Percentiles rank a stretch among this genome's conserved stretches.
Conservation (phyloP, 768 basidiomycete species). For the Lactarius hatsudake region DNA sequence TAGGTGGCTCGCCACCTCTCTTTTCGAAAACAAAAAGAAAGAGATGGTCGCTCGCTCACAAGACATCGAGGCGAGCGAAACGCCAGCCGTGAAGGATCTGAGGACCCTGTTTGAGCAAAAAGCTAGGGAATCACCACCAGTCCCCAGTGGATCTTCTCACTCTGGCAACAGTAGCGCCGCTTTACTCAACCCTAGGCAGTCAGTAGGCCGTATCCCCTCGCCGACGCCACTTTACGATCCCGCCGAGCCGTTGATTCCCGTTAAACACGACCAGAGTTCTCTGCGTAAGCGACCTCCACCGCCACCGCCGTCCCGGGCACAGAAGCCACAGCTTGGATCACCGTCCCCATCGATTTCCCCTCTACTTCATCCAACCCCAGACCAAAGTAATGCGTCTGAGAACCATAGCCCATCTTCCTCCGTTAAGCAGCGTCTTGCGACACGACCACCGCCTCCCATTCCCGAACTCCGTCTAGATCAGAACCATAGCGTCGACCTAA, state of each 20-base stretch:
- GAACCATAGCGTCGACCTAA: background rate
- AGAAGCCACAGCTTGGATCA: conserved; percentile 19
- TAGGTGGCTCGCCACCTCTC: background rate
- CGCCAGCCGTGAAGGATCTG: conserved; percentile 21
- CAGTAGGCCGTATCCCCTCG: conserved; percentile 11
- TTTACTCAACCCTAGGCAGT: conserved; percentile 1
- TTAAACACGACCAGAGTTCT: conserved; percentile 11
- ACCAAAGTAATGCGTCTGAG: conserved; percentile 2
- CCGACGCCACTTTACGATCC: conserved; percentile 8
- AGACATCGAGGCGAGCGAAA: conserved; percentile 9
- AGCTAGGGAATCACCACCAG: conserved; percentile 6
- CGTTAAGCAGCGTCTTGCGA: conserved; percentile 18
- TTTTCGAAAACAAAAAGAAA: background rate
- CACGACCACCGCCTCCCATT: conserved; percentile 18
- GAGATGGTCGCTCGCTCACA: conserved; percentile 6
- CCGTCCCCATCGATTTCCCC: conserved; percentile 21
- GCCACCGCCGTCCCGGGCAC: conserved; percentile 17
- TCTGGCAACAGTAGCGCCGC: background rate
- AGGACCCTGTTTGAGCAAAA: conserved; percentile 21
- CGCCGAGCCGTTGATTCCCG: background rate
- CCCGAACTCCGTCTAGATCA: conserved; percentile 19
- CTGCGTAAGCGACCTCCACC: conserved; percentile 20
- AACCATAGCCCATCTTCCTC: conserved; percentile 14
- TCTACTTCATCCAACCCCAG: conserved; percentile 7
- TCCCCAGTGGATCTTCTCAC: conserved; percentile 4